Percentiles rank a stretch among this genome's conserved stretches.
Conservation (phyloP, 2,329 filamentous ascomycete species). For the Taxawa tesnikishii region DNA sequence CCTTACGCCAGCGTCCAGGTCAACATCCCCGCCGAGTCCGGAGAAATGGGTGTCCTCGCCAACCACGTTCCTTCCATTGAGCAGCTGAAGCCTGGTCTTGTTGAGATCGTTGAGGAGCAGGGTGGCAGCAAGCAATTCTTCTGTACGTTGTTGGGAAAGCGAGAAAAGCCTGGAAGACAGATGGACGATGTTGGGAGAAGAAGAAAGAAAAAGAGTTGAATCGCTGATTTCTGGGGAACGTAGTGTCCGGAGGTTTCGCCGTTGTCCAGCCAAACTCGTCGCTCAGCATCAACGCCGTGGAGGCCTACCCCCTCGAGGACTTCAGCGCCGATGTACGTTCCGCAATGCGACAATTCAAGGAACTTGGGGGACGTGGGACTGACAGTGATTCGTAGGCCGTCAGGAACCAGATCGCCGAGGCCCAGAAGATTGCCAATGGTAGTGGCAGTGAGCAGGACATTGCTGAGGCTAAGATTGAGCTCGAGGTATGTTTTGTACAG, state of each 20-base stretch:
- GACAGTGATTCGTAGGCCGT: conserved; percentile 44
- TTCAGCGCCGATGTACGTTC: conserved; percentile 68
- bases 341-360: conserved; percentile 3
- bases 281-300: conserved; percentile 96
- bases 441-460: conserved; percentile 92
- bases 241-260: conserved; percentile 94
- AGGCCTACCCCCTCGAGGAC: conserved; percentile 88
- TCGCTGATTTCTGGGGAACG: not conserved
- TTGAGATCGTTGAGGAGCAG: conserved; percentile 91
- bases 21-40: conserved; percentile 95
- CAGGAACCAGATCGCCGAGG: conserved; percentile 80
- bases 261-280: conserved; percentile 89
- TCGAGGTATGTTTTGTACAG: conserved; percentile 61
- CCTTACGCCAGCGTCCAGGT: conserved; percentile 74
- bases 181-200: too few species aligned
- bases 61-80: conserved; percentile 98
- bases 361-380: not conserved
- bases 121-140: conserved; percentile 94
- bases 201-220: not conserved
- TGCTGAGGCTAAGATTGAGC: conserved; percentile 97
- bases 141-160: conserved; percentile 50
- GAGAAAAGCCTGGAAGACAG: too few species aligned
- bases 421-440: conserved; percentile 86
- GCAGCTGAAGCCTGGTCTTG: conserved; percentile 91
- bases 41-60: conserved; percentile 98